Evolutionary conservation across 257 asterid genomes (phyloP).

Genomic region (Anisodus acutangulus): DNA sequence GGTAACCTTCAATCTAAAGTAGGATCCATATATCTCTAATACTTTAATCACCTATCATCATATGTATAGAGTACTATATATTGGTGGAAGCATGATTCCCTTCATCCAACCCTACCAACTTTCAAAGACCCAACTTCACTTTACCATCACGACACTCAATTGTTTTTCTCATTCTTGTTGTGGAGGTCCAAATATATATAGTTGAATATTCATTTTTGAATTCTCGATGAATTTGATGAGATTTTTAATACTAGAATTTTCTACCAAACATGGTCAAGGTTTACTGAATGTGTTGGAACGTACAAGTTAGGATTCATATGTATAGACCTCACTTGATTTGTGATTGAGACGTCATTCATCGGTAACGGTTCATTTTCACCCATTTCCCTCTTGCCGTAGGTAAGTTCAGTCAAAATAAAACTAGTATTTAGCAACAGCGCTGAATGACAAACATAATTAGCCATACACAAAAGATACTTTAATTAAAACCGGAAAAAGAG

Average conservation of each 20-base stretch:
- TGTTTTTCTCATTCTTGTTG: not conserved
- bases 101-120: conserved; percentile 18
- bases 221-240: too few species aligned
- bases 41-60: not conserved
- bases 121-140: conserved; percentile 17
- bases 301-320: too few species aligned
- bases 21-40: not conserved
- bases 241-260: not conserved
- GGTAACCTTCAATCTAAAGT: not conserved
- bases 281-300: not conserved
- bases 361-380: conserved; percentile 11
- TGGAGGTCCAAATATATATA: not conserved
- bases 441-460: not conserved
- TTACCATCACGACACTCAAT: not conserved
- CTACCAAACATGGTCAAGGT: not conserved
- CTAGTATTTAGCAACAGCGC: not conserved
- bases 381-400: not conserved
- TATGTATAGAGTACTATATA: not conserved
- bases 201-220: not conserved
- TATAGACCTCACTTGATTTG: not conserved
- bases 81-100: conserved; percentile 14
- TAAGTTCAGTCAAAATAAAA: not conserved
- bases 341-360: not conserved
- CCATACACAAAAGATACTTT: not conserved
- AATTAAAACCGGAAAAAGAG: not conserved